Percentiles rank a stretch among this genome's conserved stretches.
Conservation (phyloP, 1,284 basidiomycete genomes). For the Leucoagaricus sp. region DNA sequence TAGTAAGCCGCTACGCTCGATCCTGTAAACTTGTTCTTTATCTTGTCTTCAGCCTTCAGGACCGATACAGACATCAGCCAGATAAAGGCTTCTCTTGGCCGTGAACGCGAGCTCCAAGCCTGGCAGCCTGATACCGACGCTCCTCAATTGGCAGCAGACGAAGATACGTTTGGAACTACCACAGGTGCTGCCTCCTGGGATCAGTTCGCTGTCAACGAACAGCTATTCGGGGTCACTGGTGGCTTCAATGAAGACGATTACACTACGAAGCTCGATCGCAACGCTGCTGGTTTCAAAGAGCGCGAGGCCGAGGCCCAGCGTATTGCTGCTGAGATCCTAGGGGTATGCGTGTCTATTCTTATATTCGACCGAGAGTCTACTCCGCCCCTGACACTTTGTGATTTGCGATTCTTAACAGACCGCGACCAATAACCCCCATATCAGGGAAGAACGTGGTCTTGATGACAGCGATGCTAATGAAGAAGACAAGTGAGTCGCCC, state of each 20-base stretch:
- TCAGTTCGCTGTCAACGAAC: slow-evolving; percentile 95
- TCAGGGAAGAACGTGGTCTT: slow-evolving; percentile 87
- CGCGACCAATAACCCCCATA: slow-evolving; percentile 75
- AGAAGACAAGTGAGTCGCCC: slow-evolving; percentile 83
- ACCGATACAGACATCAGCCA: slow-evolving; percentile 88
- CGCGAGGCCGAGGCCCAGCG: slow-evolving; percentile 86
- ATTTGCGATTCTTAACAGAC: slow-evolving; percentile 42
- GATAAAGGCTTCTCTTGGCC: slow-evolving; percentile 43
- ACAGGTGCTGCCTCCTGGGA: slow-evolving; percentile 72
- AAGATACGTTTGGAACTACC: slow-evolving; percentile 64
- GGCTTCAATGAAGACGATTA: slow-evolving; percentile 94
- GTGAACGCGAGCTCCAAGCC: slow-evolving; percentile 83
- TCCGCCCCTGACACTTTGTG: slow-evolving; percentile 16
- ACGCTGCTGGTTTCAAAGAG: slow-evolving; percentile 84
- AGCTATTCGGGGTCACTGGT: slow-evolving; percentile 90
- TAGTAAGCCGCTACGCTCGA: slow-evolving; percentile 40
- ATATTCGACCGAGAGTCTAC: not conserved
- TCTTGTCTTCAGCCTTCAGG: slow-evolving; percentile 64
- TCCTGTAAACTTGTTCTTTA: not conserved
- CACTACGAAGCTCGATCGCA: slow-evolving; percentile 92
- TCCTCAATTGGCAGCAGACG: slow-evolving; percentile 45
- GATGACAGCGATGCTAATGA: slow-evolving; percentile 84
- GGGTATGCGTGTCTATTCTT: slow-evolving; percentile 46
- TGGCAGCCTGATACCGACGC: slow-evolving; percentile 59
- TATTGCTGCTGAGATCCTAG: slow-evolving; percentile 90